Conservation (phyloP, 2,329 filamentous ascomycete genomes). For the Cryphonectria nitschkei region DNA sequence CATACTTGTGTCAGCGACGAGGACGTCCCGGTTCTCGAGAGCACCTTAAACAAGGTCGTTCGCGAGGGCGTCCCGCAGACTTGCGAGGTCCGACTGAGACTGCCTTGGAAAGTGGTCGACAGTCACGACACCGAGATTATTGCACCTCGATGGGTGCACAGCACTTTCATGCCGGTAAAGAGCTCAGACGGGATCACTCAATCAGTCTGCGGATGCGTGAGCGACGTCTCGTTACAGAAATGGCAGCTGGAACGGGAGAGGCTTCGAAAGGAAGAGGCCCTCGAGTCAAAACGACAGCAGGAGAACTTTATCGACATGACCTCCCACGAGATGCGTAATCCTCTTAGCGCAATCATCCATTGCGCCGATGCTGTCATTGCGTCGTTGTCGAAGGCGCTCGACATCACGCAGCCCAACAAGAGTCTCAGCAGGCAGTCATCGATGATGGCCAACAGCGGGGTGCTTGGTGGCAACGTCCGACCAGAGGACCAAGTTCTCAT, state of each 20-base stretch:
- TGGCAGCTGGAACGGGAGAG: constrained; percentile 56
- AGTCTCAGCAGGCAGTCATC: constrained; percentile 37
- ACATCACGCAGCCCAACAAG: constrained; percentile 36
- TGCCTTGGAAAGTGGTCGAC: constrained; percentile 51
- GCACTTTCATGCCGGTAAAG: constrained; percentile 55
- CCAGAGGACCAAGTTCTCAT: constrained; percentile 45
- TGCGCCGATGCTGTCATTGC: constrained; percentile 72
- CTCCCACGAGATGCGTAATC: constrained; percentile 74
- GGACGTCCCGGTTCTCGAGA: constrained; percentile 46
- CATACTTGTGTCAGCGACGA: constrained; percentile 49
- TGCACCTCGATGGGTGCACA: constrained; percentile 52
- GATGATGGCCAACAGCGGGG: constrained; percentile 8
- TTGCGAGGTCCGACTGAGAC: constrained; percentile 53
- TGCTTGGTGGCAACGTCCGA: constrained; percentile 33
- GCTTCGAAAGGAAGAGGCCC: constrained; percentile 56
- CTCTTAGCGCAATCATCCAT: constrained; percentile 72
- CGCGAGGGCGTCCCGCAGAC: constrained; percentile 48
- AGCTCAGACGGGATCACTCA: constrained; percentile 50
- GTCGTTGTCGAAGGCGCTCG: constrained; percentile 49
- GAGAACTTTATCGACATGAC: constrained; percentile 82
- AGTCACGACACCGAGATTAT: constrained; percentile 47
- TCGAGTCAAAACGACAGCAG: constrained; percentile 68
- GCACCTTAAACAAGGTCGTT: constrained; percentile 45
- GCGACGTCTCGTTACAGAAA: constrained; percentile 53
- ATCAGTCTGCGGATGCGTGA: constrained; percentile 54